These are phyloP conservation scores for Fusarium lateritium DNA, from an alignment of 2,329 filamentous ascomycete genomes.

Conservation along the genomic window DNA sequence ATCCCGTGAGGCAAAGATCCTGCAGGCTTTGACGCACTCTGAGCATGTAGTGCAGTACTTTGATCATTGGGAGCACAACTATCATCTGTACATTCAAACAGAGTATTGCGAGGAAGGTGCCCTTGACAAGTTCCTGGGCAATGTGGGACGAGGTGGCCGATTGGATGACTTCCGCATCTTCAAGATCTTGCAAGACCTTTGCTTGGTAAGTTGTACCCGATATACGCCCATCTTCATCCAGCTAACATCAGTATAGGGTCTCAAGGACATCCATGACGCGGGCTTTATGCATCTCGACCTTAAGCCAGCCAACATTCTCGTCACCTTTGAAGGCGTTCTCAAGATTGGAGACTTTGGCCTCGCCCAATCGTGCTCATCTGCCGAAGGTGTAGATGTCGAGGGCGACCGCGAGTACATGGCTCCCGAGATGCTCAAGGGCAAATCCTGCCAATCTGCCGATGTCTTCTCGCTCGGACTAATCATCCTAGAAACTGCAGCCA, in stretches of 20 bases:
- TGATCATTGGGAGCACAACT: constrained; percentile 89
- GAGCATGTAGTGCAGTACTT: constrained; percentile 90
- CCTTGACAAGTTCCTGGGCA: constrained; percentile 86
- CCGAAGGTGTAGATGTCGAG: constrained; percentile 85
- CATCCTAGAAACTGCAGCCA: constrained; percentile 93
- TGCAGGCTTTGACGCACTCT: constrained; percentile 82
- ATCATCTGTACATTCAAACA: constrained; percentile 94
- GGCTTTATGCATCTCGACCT: constrained; percentile 89
- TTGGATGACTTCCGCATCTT: constrained; percentile 98
- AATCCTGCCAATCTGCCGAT: constrained; percentile 91
- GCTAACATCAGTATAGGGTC: constrained; percentile 70
- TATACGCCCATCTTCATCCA: not conserved
- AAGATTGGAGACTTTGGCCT: constrained; percentile 92
- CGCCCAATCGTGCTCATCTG: constrained; percentile 83
- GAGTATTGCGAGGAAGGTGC: constrained; percentile 97
- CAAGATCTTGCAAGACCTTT: constrained; percentile 93
- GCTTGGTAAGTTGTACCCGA: constrained; percentile 73
- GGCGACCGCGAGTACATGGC: constrained; percentile 97
- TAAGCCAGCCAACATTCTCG: constrained; percentile 87
- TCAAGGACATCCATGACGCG: constrained; percentile 90
- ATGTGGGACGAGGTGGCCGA: constrained; percentile 85
- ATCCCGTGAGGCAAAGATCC: constrained; percentile 84
- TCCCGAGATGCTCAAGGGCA: constrained; percentile 89
- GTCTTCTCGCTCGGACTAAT: constrained; percentile 95
- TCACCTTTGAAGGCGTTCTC: constrained; percentile 83